Evolutionary conservation across 2,329 filamentous ascomycete species (phyloP), one percentile per base, ranked within the genome.

Genomic region (Penicillium capsulatum): DNA sequence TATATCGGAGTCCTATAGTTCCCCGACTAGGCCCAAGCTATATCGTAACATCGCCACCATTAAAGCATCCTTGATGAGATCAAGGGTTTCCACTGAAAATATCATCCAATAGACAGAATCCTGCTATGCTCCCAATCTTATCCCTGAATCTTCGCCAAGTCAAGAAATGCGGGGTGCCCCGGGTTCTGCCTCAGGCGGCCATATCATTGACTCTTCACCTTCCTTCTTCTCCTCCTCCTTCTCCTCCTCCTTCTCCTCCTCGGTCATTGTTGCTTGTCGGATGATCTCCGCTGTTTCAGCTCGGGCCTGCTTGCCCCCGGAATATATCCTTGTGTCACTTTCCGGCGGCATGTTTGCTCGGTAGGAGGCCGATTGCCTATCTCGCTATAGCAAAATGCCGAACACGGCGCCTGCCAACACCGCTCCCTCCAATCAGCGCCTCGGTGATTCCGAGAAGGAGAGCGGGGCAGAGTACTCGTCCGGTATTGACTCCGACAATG

Each of bases 381-480:
- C 22, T 63, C 58, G 59, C 59, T 55, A 51, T 45, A 57, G 49
- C 53, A 59, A 55, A 47, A 64, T 61, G 60, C 53, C 59, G 57
- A 65, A 63, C 55, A 31, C 51, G 50, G 44, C 46, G 42, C 31
- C 51, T 44, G n/a, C n/a, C 54, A 50, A 28, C 51, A 54, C 50
- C 47, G 47, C 46, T 26, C 48, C 54, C 31, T 47, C 47, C 37
- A 47, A 44, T 41, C 46, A 50, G 34, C 51, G 47, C 27, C 19
- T 42, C 11, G 50, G 37, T 30, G 54, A 59, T 38, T 38, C 41
- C 17, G 57, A 59, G 15, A 53, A 51, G 44, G 56, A 61, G 13
- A 65, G 60, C 35, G 50, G 54, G 11, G 60, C 57, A 30, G 61
- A 61, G 17, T 63, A 58, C 34, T 64, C 59, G 40, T 65, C 63